A percentile compares a stretch with the other conserved stretches of the same genome.
Evolutionary conservation across 768 basidiomycete species (phyloP).

Genomic region (Lactarius sp.): DNA sequence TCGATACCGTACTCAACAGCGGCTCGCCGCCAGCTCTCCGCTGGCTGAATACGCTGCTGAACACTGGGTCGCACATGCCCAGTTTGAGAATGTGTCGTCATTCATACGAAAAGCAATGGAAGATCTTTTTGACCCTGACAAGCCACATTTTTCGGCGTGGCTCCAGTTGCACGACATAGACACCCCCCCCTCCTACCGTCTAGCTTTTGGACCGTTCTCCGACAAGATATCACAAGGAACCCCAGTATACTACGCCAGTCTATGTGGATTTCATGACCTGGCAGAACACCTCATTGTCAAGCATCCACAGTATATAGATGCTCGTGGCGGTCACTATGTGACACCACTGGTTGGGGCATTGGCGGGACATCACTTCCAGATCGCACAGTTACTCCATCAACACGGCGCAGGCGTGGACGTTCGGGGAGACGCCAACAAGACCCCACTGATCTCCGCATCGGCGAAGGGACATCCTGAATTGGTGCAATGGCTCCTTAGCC

Average conservation of each 20-base stretch:
- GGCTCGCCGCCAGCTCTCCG: neutral
- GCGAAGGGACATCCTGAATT: neutral
- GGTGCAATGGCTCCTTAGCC: neutral
- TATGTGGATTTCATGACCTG: conserved; percentile 1
- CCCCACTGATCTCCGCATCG: neutral
- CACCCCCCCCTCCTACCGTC: neutral
- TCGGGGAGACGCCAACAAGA: neutral
- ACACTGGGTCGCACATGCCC: neutral
- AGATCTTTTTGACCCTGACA: neutral
- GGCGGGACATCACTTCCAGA: neutral
- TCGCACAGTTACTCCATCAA: neutral
- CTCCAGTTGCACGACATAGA: neutral
- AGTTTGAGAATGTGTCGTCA: neutral
- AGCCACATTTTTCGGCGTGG: neutral
- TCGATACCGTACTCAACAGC: too few species aligned
- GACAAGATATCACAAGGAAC: neutral
- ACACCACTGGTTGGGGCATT: conserved; percentile 1
- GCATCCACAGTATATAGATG: neutral
- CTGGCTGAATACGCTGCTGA: neutral
- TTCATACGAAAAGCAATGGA: neutral
- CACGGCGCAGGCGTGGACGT: neutral
- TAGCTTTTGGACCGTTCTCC: neutral
- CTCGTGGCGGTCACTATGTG: neutral
- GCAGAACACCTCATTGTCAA: neutral
- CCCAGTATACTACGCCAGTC: neutral